Conservation (phyloP, 2,329 filamentous ascomycete genomes). For the Neoscytalidium dimidiatum region DNA sequence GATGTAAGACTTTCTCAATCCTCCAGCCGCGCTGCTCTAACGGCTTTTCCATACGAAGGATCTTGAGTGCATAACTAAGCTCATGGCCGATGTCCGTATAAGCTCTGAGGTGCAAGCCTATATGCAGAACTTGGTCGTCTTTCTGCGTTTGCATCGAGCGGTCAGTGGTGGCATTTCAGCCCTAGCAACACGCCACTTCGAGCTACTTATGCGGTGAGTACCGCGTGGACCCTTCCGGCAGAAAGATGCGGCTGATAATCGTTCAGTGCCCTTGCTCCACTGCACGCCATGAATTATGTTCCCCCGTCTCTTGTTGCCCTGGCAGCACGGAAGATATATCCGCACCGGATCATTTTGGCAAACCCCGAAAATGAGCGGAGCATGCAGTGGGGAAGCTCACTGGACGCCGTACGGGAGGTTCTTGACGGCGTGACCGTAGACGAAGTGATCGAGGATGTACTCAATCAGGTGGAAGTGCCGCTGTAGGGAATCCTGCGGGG, state of each 20-base stretch:
- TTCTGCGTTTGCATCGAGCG: constrained; percentile 84
- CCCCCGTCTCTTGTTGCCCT: constrained; percentile 82
- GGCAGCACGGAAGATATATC: constrained; percentile 83
- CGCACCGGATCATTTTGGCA: constrained; percentile 77
- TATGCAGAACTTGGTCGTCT: constrained; percentile 82
- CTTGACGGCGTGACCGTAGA: constrained; percentile 62
- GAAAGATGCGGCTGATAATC: constrained; percentile 30
- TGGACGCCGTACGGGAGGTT: constrained; percentile 66
- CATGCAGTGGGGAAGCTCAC: constrained; percentile 87
- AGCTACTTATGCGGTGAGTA: constrained; percentile 61
- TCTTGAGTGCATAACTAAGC: constrained; percentile 62
- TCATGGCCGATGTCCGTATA: constrained; percentile 61
- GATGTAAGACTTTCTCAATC: constrained; percentile 39
- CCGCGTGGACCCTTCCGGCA: not conserved
- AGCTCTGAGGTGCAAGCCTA: constrained; percentile 81
- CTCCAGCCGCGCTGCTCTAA: not conserved
- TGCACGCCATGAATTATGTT: constrained; percentile 79
- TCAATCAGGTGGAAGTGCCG: constrained; percentile 59
- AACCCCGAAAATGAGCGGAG: constrained; percentile 75
- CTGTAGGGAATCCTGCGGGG: constrained; percentile 35
- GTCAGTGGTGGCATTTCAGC: constrained; percentile 78
- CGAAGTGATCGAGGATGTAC: constrained; percentile 59
- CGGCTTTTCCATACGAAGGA: constrained; percentile 33
- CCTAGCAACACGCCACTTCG: constrained; percentile 75
- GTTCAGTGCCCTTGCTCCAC: constrained; percentile 69